These are phyloP conservation scores for Leonotis leonurus DNA, from an alignment of 257 asterid genomes.

Conservation along the genomic window DNA sequence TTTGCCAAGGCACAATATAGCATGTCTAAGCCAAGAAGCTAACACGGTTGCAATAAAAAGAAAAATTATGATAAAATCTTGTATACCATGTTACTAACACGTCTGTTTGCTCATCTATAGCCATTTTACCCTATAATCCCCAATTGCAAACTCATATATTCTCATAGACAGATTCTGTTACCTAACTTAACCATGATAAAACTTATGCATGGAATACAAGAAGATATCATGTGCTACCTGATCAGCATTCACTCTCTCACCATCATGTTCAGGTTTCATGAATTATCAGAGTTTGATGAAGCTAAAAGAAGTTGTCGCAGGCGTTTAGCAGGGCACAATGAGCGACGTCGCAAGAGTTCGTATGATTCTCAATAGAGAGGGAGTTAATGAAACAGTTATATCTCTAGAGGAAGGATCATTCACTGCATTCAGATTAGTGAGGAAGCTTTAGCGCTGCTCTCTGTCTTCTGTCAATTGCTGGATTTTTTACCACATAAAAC, in stretches of 20 bases:
- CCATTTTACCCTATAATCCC: background rate
- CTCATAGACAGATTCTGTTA: background rate
- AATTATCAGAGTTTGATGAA: conserved; percentile 66
- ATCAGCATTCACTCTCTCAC: conserved; percentile 11
- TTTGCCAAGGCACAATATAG: background rate
- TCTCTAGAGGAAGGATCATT: conserved; percentile 6
- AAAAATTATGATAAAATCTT: background rate
- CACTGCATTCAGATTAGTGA: conserved; percentile 5
- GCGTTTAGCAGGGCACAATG: conserved; percentile 88
- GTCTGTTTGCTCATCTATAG: background rate
- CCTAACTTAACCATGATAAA: conserved; percentile 5
- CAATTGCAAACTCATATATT: background rate
- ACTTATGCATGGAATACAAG: conserved; percentile 2
- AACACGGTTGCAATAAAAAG: background rate
- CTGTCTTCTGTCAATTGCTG: conserved; percentile 77
- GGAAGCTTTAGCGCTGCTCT: conserved; percentile 45
- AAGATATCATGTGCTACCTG: background rate
- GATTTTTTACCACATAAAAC: conserved; percentile 18
- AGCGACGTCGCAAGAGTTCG: conserved; percentile 77
- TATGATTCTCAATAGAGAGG: conserved; percentile 47
- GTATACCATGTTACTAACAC: background rate
- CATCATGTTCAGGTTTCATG: conserved; percentile 70
- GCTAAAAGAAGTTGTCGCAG: conserved; percentile 83
- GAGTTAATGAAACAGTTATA: conserved; percentile 13
- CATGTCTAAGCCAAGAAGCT: background rate